phyloP scores from a whole-genome alignment of 2,329 filamentous ascomycete genomes.

The Pseudopithomyces maydicus region DNA sequence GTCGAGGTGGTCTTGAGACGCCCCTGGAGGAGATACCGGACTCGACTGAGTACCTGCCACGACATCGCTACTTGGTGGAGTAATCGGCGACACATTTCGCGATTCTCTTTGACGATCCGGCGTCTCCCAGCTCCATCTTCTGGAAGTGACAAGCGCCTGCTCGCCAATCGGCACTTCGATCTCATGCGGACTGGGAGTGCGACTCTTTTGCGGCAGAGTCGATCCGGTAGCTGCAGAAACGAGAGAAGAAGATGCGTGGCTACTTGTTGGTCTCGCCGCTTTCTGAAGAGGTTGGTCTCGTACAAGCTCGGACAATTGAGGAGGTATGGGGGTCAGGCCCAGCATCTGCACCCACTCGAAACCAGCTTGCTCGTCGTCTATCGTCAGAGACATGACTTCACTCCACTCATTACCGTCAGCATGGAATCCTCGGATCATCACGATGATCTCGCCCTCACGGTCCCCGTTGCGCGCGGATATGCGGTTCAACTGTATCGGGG shows the following conservation, averaged over 20 bases:
- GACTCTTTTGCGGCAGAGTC: constrained; percentile 43
- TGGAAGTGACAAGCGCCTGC: constrained; percentile 53
- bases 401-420: constrained; percentile 72
- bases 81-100: constrained; percentile 40
- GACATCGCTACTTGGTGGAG: constrained; percentile 43
- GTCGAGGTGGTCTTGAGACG: constrained; percentile 6
- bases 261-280: constrained; percentile 46
- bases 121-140: constrained; percentile 49
- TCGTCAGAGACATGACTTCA: constrained; percentile 78
- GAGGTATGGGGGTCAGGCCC: constrained; percentile 67
- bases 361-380: constrained; percentile 77
- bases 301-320: constrained; percentile 55
- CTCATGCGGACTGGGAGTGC: constrained; percentile 56
- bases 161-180: constrained; percentile 68
- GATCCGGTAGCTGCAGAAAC: constrained; percentile 44
- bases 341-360: constrained; percentile 88
- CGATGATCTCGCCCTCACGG: constrained; percentile 71
- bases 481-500: constrained; percentile 74
- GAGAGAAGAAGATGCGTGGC: constrained; percentile 61
- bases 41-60: constrained; percentile 33
- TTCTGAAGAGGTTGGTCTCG: constrained; percentile 58
- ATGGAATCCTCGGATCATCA: constrained; percentile 81
- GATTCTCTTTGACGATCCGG: constrained; percentile 34
- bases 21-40: constrained; percentile 23
- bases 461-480: constrained; percentile 83